Evolutionary conservation across 225 moss, liverwort and hornwort species (phyloP).

Genomic region (Sphagnum contortum): DNA sequence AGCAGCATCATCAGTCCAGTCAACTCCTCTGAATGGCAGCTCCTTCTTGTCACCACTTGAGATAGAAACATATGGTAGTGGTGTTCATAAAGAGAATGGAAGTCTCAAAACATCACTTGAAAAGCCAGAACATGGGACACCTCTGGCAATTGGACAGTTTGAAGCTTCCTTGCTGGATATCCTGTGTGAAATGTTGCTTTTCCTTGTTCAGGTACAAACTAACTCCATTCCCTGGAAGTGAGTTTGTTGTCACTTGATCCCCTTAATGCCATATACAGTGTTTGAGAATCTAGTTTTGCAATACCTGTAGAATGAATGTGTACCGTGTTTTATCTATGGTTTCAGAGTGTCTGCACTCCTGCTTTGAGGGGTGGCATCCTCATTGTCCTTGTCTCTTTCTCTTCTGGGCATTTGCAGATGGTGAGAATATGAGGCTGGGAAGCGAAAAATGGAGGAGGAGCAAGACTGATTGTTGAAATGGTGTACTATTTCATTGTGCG

Average conservation of each 20-base stretch:
- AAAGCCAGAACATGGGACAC: conserved; percentile 78
- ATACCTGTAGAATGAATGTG: no score
- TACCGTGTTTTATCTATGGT: no score
- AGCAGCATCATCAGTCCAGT: conserved; percentile 14
- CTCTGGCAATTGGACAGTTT: conserved; percentile 81
- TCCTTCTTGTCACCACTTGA: conserved; percentile 71
- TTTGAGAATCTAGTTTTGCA: no score
- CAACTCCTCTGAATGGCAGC: conserved; percentile 62
- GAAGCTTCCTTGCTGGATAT: conserved; percentile 93
- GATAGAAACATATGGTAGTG: conserved; percentile 21
- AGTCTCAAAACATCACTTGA: conserved; percentile 46
- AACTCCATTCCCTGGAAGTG: no score
- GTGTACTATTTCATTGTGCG: not conserved
- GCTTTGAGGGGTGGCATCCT: no score
- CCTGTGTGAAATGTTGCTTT: conserved; percentile 91
- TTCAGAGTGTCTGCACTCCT: no score
- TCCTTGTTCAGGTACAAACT: conserved; percentile 69
- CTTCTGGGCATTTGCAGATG: no score
- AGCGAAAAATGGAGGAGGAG: not conserved
- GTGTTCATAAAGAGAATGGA: conserved; percentile 30
- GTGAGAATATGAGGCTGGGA: no score
- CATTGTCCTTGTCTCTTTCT: no score
- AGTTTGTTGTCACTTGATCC: not conserved
- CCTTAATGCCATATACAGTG: no score
- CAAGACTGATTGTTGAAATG: not conserved